phyloP scores from a whole-genome alignment of 2,329 filamentous ascomycete genomes.

The Diaporthe longicolla region DNA sequence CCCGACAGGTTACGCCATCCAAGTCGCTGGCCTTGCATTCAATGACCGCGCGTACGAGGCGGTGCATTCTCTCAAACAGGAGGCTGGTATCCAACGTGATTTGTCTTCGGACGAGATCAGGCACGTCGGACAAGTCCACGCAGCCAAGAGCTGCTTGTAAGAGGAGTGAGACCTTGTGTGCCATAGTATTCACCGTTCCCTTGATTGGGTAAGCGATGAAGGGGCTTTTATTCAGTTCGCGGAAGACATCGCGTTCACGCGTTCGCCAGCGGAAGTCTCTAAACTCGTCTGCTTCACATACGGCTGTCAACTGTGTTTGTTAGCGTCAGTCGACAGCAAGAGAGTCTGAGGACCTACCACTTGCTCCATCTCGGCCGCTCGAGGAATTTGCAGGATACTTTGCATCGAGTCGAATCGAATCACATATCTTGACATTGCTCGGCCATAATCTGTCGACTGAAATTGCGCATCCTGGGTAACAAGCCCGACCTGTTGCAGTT shows the following conservation, averaged over 20 bases:
- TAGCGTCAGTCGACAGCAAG: conserved; percentile 12
- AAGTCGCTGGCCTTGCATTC: conserved; percentile 74
- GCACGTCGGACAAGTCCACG: conserved; percentile 63
- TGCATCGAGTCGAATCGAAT: conserved; percentile 86
- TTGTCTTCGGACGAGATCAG: conserved; percentile 51
- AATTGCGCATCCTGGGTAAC: conserved; percentile 66
- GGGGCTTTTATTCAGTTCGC: conserved; percentile 77
- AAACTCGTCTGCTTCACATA: conserved; percentile 81
- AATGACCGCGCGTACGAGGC: conserved; percentile 81
- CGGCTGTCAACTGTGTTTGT: conserved; percentile 69
- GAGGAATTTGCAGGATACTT: conserved; percentile 73
- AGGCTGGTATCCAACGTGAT: conserved; percentile 72
- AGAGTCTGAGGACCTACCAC: conserved; percentile 67
- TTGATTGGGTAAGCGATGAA: conserved; percentile 80
- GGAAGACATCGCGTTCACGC: conserved; percentile 78
- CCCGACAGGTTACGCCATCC: conserved; percentile 77
- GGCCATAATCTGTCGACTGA: conserved; percentile 78
- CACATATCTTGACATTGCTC: conserved; percentile 88
- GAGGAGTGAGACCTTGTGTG: conserved; percentile 83
- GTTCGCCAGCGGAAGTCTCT: conserved; percentile 78
- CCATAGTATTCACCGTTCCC: conserved; percentile 73
- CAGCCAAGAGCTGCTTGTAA: conserved; percentile 80
- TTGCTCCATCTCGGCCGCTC: conserved; percentile 72
- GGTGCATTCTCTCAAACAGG: conserved; percentile 78
- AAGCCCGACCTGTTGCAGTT: conserved; percentile 73